A percentile compares a stretch with the other conserved stretches of the same genome.
phyloP scores from a whole-genome alignment of 2,329 filamentous ascomycete species.

The Eurotiales sp. region DNA sequence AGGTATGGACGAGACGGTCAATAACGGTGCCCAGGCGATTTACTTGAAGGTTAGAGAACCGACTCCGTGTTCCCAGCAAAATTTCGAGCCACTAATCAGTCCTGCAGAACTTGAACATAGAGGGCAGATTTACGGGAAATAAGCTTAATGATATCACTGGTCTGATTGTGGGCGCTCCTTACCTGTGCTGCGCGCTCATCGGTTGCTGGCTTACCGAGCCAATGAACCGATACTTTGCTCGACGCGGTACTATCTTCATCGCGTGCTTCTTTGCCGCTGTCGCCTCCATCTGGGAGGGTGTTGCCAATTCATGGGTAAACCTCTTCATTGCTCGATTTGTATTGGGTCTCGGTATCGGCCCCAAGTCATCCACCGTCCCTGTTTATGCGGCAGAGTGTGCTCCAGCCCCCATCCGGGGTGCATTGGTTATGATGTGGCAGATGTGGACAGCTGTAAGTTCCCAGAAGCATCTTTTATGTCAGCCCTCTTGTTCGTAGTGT shows the following conservation, averaged over 20 bases:
- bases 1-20: conserved; percentile 51
- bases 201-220: conserved; percentile 50
- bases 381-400: conserved; percentile 49
- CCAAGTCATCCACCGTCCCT: conserved; percentile 44
- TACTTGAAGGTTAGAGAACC: conserved; percentile 26
- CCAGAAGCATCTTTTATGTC: too few species aligned
- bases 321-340: conserved; percentile 42
- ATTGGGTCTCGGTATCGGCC: conserved; percentile 40
- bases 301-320: conserved; percentile 41
- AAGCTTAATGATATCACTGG: conserved; percentile 37
- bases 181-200: conserved; percentile 42
- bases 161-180: conserved; percentile 44
- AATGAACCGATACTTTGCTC: conserved; percentile 42
- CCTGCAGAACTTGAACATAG: conserved; percentile 12
- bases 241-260: conserved; percentile 45
- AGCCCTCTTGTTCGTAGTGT: too few species aligned
- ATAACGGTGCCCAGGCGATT: conserved; percentile 44
- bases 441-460: conserved; percentile 40
- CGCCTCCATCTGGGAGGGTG: conserved; percentile 41
- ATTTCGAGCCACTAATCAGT: conserved; percentile 1
- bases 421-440: conserved; percentile 52
- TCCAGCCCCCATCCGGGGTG: conserved; percentile 48
- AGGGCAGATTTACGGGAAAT: conserved; percentile 19
- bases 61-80: background rate
- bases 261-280: conserved; percentile 40